Conservation (phyloP, 1,284 basidiomycete genomes). For the Malassezia dermatis region DNA sequence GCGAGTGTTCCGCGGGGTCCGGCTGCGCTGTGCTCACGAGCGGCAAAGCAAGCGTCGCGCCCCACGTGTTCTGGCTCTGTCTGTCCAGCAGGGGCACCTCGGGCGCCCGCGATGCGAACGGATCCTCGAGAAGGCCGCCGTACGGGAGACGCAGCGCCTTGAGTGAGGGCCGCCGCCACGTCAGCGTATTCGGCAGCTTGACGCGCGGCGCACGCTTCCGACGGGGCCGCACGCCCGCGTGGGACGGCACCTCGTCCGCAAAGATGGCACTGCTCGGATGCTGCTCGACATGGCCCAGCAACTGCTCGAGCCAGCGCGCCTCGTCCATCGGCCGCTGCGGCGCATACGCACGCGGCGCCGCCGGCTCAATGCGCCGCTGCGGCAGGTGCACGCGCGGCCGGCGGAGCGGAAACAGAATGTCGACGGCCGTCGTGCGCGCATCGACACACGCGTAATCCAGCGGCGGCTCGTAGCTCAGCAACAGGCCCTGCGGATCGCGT, state of each 20-base stretch:
- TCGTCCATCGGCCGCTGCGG: constrained; percentile 3
- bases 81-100: not conserved
- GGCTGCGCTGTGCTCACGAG: not conserved
- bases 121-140: not conserved
- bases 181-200: not conserved
- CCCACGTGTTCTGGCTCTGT: constrained; percentile 6
- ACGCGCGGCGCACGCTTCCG: constrained; percentile 2
- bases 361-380: not conserved
- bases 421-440: not conserved
- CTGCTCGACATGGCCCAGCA: constrained; percentile 3
- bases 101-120: not conserved
- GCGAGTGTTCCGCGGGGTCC: not conserved
- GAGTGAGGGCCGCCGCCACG: not conserved
- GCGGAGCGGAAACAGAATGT: not conserved
- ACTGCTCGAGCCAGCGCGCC: not conserved
- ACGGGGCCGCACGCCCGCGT: not conserved
- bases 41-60: not conserved
- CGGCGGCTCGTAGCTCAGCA: not conserved
- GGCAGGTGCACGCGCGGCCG: constrained; percentile 3
- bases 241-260: not conserved
- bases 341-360: not conserved
- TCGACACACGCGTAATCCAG: not conserved
- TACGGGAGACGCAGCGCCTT: not conserved
- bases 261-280: not conserved
- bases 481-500: not conserved